Base-by-base conservation (phyloP, 306 rosid genomes). In the Casuarina equisetifolia region DNA sequence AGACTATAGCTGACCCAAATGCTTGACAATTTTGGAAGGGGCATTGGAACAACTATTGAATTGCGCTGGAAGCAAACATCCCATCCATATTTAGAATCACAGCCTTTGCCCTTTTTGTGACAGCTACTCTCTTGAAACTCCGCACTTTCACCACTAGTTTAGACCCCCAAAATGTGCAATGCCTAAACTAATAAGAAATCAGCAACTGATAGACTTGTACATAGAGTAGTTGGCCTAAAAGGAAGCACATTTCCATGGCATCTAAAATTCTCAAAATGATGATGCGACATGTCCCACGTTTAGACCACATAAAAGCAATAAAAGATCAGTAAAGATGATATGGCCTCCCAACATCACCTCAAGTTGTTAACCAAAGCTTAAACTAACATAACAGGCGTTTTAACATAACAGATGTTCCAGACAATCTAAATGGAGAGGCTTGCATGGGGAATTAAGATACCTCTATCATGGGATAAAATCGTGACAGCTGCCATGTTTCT, bases 401-500 rank as follows among this genome's bases (percentile, higher is more conserved):
- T 25, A 25, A 25, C 32, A 25, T 25, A 25, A 25, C 32, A 5
- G 74, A 67, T 70, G 40, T 45, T 17, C 13, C 6, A 55, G 3
- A 50, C 4, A 75, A 74, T 6, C 68, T 76, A 50, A 7, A 49
- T 62, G 59, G 64, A 70, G 81, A 78, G 38, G 43, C 36, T 43
- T 48, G 59, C 71, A 64, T 52, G 50, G 63, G 48, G 67, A 71
- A 72, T 58, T 68, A 76, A 69, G 79, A 9, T 82, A 92, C 98
- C 98, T 95, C 98, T 77, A 95, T 0, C 85, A 95, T 49, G 75
- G 98, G 98, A 79, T 79, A 95, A 89, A 95, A 95, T 75, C 98
- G 89, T 75, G 82, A 89, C 40, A 95, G 81, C 74, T 91, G 95
- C 98, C 97, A 95, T 13, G 96, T 82, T 91, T 95, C 97, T 77